A percentile compares a stretch with the other conserved stretches of the same genome.
Evolutionary conservation across 108 stramenopile species (phyloP).

Genomic region (Nannochloropsis gaditana): DNA sequence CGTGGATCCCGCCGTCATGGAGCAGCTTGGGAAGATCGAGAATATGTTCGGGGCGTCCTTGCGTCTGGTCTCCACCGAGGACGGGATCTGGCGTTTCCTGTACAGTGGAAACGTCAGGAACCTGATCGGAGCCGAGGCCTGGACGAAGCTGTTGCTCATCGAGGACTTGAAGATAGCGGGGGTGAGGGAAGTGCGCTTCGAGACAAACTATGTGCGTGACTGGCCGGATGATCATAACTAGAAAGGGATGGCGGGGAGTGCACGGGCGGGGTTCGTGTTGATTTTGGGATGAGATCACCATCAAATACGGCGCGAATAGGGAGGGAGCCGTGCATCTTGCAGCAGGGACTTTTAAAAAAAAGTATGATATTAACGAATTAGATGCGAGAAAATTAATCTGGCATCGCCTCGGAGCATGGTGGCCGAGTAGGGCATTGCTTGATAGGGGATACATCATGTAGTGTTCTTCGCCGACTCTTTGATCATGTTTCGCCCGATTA

Average conservation of each 20-base stretch:
- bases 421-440: too few relatives aligned
- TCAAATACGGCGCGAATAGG: too few relatives aligned
- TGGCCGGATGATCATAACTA: constrained; percentile 13
- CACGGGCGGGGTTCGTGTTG: neutral
- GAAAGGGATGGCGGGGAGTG: neutral
- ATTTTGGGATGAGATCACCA: too few relatives aligned
- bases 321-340: too few relatives aligned
- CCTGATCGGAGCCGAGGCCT: constrained; percentile 11
- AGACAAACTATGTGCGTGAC: neutral
- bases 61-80: neutral
- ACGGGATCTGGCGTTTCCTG: neutral
- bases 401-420: too few relatives aligned
- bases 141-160: neutral
- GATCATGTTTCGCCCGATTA: too few relatives aligned
- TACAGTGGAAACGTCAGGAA: constrained; percentile 9
- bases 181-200: constrained; percentile 8
- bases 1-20: neutral
- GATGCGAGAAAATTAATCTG: too few relatives aligned
- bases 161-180: neutral
- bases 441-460: too few relatives aligned
- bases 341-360: too few relatives aligned
- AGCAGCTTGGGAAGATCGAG: constrained; percentile 10
- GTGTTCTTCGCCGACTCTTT: too few relatives aligned
- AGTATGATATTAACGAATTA: too few relatives aligned
- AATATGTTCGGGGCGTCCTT: neutral